Percentiles rank a stretch among this genome's conserved stretches.
Conservation (phyloP, 257 asterid genomes). For the Ilex asprella region DNA sequence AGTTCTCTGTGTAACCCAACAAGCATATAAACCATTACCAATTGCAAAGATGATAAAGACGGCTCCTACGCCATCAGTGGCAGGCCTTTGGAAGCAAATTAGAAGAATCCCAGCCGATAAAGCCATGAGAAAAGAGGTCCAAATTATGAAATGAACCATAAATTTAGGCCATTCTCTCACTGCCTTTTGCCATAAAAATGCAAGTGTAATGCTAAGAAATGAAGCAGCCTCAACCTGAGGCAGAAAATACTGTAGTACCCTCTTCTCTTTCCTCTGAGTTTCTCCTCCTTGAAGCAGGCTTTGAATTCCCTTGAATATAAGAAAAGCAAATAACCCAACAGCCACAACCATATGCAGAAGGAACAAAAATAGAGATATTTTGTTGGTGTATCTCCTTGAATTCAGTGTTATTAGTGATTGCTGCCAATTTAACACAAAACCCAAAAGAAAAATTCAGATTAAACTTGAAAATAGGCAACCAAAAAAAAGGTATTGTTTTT, state of each 20-base stretch:
- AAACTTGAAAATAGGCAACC: too few relatives aligned
- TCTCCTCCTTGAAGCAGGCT: conserved; percentile 56
- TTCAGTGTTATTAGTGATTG: conserved; percentile 53
- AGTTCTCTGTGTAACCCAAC: conserved; percentile 87
- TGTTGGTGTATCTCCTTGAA: conserved; percentile 86
- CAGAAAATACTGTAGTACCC: conserved; percentile 52
- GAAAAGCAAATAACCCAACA: conserved; percentile 62
- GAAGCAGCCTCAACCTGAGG: conserved; percentile 93
- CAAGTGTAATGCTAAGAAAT: conserved; percentile 70
- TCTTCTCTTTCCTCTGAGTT: conserved; percentile 37
- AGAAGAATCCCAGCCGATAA: conserved; percentile 77
- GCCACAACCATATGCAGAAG: conserved; percentile 54
- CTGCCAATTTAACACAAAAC: conserved; percentile 23
- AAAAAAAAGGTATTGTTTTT: too few relatives aligned
- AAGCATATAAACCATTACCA: conserved; percentile 85
- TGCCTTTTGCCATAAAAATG: conserved; percentile 85
- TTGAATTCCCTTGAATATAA: conserved; percentile 66
- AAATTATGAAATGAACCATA: conserved; percentile 77
- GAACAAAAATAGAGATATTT: conserved; percentile 71
- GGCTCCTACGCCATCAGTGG: conserved; percentile 73
- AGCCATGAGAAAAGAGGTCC: conserved; percentile 72
- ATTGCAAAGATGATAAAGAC: conserved; percentile 55
- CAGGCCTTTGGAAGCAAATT: conserved; percentile 79
- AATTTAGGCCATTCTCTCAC: conserved; percentile 76
- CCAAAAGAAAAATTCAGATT: conserved; percentile 3